Conservation (phyloP, 176 grass and related monocot genomes). For the Elymus sibiricus region DNA sequence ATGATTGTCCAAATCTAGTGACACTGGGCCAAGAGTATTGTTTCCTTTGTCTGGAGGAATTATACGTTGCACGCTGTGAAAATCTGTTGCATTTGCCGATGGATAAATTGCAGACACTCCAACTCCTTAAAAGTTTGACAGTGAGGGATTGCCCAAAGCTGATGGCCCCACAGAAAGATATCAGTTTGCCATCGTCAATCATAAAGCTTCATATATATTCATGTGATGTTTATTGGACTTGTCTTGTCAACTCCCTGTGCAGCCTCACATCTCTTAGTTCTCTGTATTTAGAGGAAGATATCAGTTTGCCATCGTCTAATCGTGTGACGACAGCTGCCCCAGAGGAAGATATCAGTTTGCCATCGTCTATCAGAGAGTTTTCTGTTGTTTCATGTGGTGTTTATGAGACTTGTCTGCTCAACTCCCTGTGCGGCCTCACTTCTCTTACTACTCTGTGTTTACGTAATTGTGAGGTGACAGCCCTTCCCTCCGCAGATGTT, state of each 20-base stretch:
- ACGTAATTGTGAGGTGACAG: not conserved
- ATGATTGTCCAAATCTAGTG: conserved; percentile 17
- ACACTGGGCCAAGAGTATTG: not conserved
- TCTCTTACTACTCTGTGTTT: not conserved
- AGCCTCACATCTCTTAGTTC: not conserved
- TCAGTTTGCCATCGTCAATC: not conserved
- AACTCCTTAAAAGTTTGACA: not conserved
- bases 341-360: not conserved
- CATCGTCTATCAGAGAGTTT: not conserved
- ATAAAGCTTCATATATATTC: not conserved
- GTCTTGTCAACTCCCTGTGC: not conserved
- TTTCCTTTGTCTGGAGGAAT: not conserved
- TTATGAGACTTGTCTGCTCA: not conserved
- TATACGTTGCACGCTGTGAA: not conserved
- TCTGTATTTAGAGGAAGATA: not conserved
- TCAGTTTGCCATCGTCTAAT: too few relatives aligned
- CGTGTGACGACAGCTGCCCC: not conserved
- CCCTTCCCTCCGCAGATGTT: not conserved
- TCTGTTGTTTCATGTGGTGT: not conserved
- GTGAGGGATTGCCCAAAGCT: not conserved
- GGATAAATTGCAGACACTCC: not conserved
- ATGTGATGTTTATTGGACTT: not conserved
- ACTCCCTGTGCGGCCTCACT: not conserved
- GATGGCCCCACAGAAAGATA: not conserved
- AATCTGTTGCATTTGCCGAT: conserved; percentile 18